Base-by-base conservation (phyloP, 768 basidiomycete species). In the Melanogaster broomeanus region DNA sequence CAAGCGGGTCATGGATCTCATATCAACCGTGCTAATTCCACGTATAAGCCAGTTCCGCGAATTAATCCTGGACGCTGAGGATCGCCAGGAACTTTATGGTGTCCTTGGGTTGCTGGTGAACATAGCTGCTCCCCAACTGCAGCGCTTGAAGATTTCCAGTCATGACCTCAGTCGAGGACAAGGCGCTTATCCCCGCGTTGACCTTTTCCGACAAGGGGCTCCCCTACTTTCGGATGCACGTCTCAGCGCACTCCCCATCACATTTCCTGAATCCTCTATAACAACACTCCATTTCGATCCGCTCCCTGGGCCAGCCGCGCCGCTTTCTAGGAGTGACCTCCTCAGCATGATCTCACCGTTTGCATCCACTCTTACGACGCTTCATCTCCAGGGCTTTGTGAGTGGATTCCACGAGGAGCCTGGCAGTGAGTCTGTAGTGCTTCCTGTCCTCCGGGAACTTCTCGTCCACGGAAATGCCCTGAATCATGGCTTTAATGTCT, bases 261-360 rank as follows among this genome's bases (percentile, higher is more conserved):
- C 64, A 12, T 64, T 68, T 25, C 69, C 67, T 16, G 31, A 56
- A 21, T 56, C 64, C 7, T 30, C 59, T 41, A 56, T 68, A 35
- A 61, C 58, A n/a, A 68, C 62, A 1, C 67, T 72, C 11, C 70
- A 73, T 49, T 62, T 72, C 18, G 72, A 72, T 56, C 71, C 66
- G 27, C 48, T 63, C 34, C 66, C 68, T 30, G 72, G 65, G 42
- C 60, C 60, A 25, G 63, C 53, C 2, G 51, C 57, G 3, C 66
- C 68, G 7, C 62, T 68, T 21, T 64, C 66, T 30, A 59, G 61
- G 42, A 61, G 52, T 31, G 53, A 63, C 28, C 51, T 68, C 5
- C 58, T 70, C 21, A 55, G 64, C 54, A 70, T 67, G 55, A 62
- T 68, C 46, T 57, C 58, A 12, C 63, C 68, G 0, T 62, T 61